Evolutionary conservation across 768 basidiomycete genomes (phyloP).

Genomic region (Suillus hirtellus): DNA sequence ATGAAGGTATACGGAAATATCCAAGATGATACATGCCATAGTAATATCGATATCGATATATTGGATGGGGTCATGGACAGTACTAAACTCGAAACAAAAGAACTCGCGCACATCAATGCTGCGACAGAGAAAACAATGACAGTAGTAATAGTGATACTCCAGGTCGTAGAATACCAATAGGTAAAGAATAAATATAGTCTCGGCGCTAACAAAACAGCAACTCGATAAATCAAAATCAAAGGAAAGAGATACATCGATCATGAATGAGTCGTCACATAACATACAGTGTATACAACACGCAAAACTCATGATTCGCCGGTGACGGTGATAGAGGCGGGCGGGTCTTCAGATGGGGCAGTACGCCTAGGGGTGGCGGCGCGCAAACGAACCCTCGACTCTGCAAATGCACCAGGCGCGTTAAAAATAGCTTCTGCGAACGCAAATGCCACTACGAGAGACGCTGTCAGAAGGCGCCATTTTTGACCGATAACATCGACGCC

Average conservation of each 20-base stretch:
- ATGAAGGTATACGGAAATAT: no score
- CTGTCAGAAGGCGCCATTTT: conserved; percentile 55
- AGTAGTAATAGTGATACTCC: not conserved
- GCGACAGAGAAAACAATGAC: not conserved
- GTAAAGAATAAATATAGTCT: conserved; percentile 6
- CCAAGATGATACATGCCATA: not conserved
- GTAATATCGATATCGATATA: not conserved
- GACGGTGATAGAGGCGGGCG: not conserved
- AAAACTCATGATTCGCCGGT: conserved; percentile 10
- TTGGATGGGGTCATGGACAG: not conserved
- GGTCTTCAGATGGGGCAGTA: conserved; percentile 23
- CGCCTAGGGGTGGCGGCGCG: conserved; percentile 26
- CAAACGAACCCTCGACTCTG: conserved; percentile 29
- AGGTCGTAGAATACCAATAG: conserved; percentile 1
- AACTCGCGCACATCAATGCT: not conserved
- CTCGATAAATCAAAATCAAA: conserved; percentile 19
- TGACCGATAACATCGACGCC: conserved; percentile 57
- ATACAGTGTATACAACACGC: not conserved
- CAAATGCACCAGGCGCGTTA: conserved; percentile 42
- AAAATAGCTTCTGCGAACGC: conserved; percentile 68
- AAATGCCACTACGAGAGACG: conserved; percentile 59
- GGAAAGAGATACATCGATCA: conserved; percentile 12
- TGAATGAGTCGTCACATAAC: conserved; percentile 1
- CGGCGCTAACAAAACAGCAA: conserved; percentile 7
- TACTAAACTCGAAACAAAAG: not conserved